Base-by-base conservation (phyloP, 306 rosid genomes). In the Vicia villosa region DNA sequence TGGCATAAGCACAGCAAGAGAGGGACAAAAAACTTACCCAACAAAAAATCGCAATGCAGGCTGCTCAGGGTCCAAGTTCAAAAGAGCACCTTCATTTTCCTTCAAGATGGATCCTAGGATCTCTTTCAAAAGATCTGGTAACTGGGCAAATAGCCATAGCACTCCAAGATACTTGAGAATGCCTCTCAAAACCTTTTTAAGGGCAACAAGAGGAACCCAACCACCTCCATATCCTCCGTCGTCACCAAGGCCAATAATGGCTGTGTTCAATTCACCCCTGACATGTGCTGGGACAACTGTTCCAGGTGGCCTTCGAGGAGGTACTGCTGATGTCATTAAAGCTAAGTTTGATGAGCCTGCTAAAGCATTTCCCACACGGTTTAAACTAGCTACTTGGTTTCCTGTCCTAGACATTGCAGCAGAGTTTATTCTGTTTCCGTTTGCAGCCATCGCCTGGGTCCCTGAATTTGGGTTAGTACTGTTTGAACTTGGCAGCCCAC, bases 201-300 rank as follows among this genome's bases (percentile, higher is more conserved):
- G 96, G 46, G 99, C 97, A 77, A 95, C 95, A 41, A 89, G 96
- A 51, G 99, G 99, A 82, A 95, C 99, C 99, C 99, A 95, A 57
- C 99, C 99, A 74, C 99, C 99, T 56, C 99, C 99, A 83, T 95
- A 95, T 51, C 97, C 99, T 55, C 99, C 99, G 78, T 95, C 99
- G 42, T 95, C 99, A 45, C 99, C 99, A 68, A 95, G 97, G 77
- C 99, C 99, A 84, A 95, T 95, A 74, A 95, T 91, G 66, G 96
- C 99, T 24, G 99, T 95, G 80, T 95, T 95, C 80, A 95, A 70
- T 82, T 95, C 99, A 13, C 99, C 97, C 80, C 89, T 91, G 70
- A 91, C 97, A 61, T 95, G 97, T 55, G 97, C 95, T 59, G 97
- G 99, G 77, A 95, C 97, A 79, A 86, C 90, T 50, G 97, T 65